phyloP scores from a whole-genome alignment of 345 rosid species.

The Rhodamnia rubescens region DNA sequence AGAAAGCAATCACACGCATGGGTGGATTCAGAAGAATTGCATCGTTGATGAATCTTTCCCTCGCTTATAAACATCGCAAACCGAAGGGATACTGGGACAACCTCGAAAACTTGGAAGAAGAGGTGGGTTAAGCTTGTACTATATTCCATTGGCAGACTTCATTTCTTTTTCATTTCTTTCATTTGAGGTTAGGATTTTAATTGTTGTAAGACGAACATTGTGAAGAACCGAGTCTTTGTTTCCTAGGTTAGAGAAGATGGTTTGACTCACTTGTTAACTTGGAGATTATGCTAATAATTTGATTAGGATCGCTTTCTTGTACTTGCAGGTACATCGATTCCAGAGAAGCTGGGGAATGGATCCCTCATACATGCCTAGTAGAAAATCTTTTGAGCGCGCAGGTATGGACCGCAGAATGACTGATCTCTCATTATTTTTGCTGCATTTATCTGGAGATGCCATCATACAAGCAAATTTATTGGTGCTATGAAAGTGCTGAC shows the following conservation, averaged over 20 bases:
- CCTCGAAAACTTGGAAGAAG: slow-evolving; percentile 81
- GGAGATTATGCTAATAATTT: not conserved
- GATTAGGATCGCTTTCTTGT: not conserved
- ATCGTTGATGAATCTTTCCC: slow-evolving; percentile 66
- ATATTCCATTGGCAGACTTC: not conserved
- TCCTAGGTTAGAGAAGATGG: not conserved
- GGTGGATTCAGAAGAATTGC: slow-evolving; percentile 94
- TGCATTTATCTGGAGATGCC: not conserved
- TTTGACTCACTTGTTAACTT: not conserved
- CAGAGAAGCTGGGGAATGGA: slow-evolving; percentile 97
- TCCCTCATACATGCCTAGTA: slow-evolving; percentile 86
- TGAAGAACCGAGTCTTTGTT: not conserved
- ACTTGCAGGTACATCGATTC: slow-evolving; percentile 51
- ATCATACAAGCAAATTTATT: not conserved
- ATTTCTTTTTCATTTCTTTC: not conserved
- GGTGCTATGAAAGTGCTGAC: not conserved
- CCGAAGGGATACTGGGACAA: slow-evolving; percentile 98
- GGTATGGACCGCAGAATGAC: slow-evolving; percentile 20
- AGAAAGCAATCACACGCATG: slow-evolving; percentile 85
- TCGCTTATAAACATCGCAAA: slow-evolving; percentile 87
- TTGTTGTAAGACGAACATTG: not conserved
- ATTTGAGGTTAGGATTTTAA: not conserved
- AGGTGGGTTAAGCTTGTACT: slow-evolving; percentile 32
- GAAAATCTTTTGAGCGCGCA: slow-evolving; percentile 94
- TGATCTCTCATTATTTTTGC: not conserved